A percentile compares a stretch with the other conserved stretches of the same genome.
phyloP scores from a whole-genome alignment of 345 rosid species.

The Salix dunnii region DNA sequence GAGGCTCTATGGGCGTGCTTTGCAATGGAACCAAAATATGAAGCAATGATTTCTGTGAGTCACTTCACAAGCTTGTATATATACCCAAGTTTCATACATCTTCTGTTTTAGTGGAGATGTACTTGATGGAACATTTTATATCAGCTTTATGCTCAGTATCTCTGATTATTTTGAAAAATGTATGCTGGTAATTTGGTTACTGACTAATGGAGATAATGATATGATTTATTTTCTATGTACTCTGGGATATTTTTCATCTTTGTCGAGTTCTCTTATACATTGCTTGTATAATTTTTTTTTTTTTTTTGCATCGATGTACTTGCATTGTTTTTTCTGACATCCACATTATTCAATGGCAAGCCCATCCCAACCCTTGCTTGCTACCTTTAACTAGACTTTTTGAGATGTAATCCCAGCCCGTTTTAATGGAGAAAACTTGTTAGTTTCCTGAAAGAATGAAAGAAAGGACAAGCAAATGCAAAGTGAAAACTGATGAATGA shows the following conservation, averaged over 20 bases:
- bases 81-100: background rate
- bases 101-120: background rate
- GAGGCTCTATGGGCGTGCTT: slow-evolving; percentile 89
- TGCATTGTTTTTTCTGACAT: background rate
- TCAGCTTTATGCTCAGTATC: too few species aligned
- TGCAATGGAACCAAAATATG: slow-evolving; percentile 81
- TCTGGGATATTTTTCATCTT: background rate
- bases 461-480: slow-evolving; percentile 3
- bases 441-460: background rate
- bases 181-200: background rate
- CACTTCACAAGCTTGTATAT: background rate
- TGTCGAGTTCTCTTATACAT: background rate
- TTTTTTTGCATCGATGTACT: background rate
- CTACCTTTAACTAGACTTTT: background rate
- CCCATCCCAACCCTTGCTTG: background rate
- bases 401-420: background rate
- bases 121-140: background rate
- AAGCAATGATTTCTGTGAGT: slow-evolving; percentile 80
- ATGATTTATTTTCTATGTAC: background rate
- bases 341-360: background rate
- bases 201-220: background rate
- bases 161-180: too few species aligned
- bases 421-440: background rate
- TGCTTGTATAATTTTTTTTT: background rate
- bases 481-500: background rate